phyloP scores from a whole-genome alignment of 1,139 yeast genomes.

The Debaryomyces singareniensis region DNA sequence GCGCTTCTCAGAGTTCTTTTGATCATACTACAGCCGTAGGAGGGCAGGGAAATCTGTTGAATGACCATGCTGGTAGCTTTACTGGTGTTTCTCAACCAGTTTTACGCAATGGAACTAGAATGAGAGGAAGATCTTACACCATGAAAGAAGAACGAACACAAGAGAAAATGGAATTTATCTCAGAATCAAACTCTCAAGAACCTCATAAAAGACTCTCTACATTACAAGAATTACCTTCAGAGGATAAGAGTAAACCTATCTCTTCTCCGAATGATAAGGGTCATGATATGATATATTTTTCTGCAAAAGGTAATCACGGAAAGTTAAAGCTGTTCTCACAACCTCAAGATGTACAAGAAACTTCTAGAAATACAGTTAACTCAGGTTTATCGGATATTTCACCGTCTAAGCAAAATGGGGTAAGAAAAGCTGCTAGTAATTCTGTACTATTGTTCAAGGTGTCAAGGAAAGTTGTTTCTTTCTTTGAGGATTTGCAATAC shows the following conservation, averaged over 20 bases:
- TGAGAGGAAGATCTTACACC: slow-evolving; percentile 34
- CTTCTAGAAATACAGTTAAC: neutral
- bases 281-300: too few species aligned
- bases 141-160: slow-evolving; percentile 18
- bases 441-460: slow-evolving; percentile 29
- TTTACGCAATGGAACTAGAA: slow-evolving; percentile 12
- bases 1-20: slow-evolving; percentile 22
- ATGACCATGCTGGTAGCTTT: neutral
- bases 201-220: slow-evolving; percentile 68
- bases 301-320: neutral
- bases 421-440: neutral
- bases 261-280: neutral
- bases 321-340: neutral
- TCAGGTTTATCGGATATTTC: neutral
- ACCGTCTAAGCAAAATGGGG: neutral
- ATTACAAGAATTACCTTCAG: slow-evolving; percentile 51
- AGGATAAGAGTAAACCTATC: slow-evolving; percentile 13
- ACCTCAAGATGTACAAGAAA: neutral
- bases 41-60: neutral
- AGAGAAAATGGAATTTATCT: slow-evolving; percentile 34
- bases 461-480: slow-evolving; percentile 50
- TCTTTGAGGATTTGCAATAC: slow-evolving; percentile 66
- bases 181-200: slow-evolving; percentile 53
- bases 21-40: slow-evolving; percentile 13
- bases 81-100: slow-evolving; percentile 5